phyloP scores from a whole-genome alignment of 2,329 filamentous ascomycete genomes.

The Paraconiothyrium sp. region DNA sequence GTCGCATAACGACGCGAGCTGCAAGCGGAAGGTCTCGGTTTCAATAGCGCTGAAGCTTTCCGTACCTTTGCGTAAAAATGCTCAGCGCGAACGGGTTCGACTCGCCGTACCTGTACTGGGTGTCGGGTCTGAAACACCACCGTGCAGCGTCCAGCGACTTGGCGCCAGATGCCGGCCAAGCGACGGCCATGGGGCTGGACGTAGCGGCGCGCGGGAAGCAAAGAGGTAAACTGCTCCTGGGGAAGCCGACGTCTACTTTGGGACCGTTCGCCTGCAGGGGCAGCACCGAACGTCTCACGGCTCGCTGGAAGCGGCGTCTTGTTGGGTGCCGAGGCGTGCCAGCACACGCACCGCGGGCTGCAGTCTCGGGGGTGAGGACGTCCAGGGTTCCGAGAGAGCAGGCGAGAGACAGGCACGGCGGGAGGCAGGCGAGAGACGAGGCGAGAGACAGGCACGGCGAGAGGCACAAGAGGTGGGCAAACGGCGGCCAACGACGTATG shows the following conservation, averaged over 20 bases:
- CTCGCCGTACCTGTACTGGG: background rate
- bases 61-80: background rate
- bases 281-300: constrained; percentile 5
- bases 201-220: background rate
- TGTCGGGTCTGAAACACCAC: constrained; percentile 13
- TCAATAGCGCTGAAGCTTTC: constrained; percentile 6
- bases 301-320: background rate
- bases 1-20: constrained; percentile 10
- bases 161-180: background rate
- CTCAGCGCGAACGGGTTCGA: background rate
- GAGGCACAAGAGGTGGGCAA: background rate
- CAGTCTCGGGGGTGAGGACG: background rate
- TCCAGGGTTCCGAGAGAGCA: background rate
- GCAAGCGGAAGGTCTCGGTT: background rate
- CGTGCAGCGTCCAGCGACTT: constrained; percentile 5
- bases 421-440: background rate
- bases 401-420: background rate
- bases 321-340: background rate
- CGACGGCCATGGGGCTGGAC: constrained; percentile 1
- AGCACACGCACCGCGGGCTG: background rate
- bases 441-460: background rate
- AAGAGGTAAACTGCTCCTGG: constrained; percentile 4
- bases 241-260: constrained; percentile 1
- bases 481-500: constrained; percentile 1
- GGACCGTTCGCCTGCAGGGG: constrained; percentile 11